Conservation (phyloP, 306 rosid genomes). For the Glycine tomentella region DNA sequence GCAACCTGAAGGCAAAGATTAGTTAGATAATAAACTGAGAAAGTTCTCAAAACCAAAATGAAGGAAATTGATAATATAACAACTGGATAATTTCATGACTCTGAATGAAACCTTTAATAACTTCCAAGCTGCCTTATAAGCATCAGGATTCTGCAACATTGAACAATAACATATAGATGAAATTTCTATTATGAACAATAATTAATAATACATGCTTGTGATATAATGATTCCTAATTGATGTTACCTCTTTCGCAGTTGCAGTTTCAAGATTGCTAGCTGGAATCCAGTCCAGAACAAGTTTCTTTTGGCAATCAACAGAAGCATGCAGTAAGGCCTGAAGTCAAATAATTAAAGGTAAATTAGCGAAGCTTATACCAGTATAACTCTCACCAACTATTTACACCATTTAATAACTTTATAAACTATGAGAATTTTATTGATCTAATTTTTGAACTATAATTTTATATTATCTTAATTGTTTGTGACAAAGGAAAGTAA, state of each 20-base stretch:
- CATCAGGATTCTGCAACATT: slow-evolving; percentile 69
- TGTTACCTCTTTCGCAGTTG: slow-evolving; percentile 66
- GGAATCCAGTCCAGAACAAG: slow-evolving; percentile 83
- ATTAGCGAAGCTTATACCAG: slow-evolving; percentile 7
- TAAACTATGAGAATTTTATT: not conserved
- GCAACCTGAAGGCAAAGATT: slow-evolving; percentile 74
- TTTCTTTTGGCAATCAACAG: slow-evolving; percentile 70
- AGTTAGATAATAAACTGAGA: slow-evolving; percentile 12
- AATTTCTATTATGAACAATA: slow-evolving; percentile 10
- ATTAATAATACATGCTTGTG: not conserved
- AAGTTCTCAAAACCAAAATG: slow-evolving; percentile 1
- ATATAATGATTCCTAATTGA: slow-evolving; percentile 33
- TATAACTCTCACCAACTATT: not conserved
- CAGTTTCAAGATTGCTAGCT: slow-evolving; percentile 75
- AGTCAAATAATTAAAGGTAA: slow-evolving; percentile 24
- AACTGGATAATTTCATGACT: slow-evolving; percentile 8
- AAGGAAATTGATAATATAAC: not conserved
- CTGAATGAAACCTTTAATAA: slow-evolving; percentile 66
- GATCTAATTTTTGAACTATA: not conserved
- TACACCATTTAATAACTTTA: not conserved
- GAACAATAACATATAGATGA: slow-evolving; percentile 35
- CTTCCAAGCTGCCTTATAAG: slow-evolving; percentile 81
- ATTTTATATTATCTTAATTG: too few species aligned
- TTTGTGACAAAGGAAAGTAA: not conserved
- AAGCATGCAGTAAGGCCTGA: slow-evolving; percentile 87